phyloP scores from a whole-genome alignment of 345 rosid species.

The Isatis tinctoria region DNA sequence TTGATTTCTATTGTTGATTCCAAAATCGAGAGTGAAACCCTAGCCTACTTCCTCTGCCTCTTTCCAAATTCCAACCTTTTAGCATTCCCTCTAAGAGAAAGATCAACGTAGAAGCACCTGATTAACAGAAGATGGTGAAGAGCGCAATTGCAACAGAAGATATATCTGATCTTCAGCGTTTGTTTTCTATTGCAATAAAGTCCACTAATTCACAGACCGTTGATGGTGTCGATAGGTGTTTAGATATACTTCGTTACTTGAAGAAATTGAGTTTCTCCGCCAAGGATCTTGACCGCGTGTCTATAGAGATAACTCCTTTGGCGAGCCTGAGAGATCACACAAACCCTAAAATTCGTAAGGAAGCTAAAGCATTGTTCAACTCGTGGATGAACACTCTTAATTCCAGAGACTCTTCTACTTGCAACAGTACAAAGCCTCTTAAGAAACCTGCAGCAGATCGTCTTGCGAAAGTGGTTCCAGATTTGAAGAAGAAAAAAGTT shows the following conservation, averaged over 20 bases:
- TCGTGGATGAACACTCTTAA: background rate
- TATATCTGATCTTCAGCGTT: background rate
- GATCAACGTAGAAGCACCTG: background rate
- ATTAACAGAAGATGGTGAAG: background rate
- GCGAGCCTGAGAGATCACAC: background rate
- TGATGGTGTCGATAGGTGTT: background rate
- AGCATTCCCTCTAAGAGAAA: background rate
- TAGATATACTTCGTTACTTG: background rate
- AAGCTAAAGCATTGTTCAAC: background rate
- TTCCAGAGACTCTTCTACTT: background rate
- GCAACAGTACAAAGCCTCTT: background rate
- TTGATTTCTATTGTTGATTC: too few species aligned
- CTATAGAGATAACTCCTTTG: background rate
- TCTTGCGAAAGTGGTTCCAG: background rate
- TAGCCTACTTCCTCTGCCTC: background rate
- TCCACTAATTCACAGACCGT: background rate
- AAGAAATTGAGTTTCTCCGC: background rate
- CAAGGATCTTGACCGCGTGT: background rate
- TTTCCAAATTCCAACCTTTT: background rate
- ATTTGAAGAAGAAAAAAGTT: background rate
- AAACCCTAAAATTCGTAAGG: background rate
- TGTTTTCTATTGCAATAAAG: background rate
- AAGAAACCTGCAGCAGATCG: background rate
- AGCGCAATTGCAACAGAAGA: background rate
- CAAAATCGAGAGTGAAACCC: background rate